Evolutionary conservation across 2,329 filamentous ascomycete species (phyloP).

Genomic region (Chaetomium sp.): DNA sequence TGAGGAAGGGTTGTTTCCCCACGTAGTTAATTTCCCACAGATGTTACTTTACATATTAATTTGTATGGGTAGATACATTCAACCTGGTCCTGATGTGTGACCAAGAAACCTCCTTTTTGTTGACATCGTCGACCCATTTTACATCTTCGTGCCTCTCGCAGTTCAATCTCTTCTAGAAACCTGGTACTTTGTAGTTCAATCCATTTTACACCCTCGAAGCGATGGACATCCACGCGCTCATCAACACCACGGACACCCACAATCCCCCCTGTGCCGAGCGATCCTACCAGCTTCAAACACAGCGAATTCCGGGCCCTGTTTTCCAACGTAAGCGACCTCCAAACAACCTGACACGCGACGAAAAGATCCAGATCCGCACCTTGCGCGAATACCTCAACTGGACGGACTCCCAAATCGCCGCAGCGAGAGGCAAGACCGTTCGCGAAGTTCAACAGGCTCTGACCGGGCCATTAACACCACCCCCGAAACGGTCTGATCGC

Average conservation of each 20-base stretch:
- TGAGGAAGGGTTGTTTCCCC: too few species aligned
- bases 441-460: neutral
- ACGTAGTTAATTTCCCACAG: too few species aligned
- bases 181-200: too few species aligned
- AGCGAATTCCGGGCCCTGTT: neutral
- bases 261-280: neutral
- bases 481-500: too few species aligned
- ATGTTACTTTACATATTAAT: too few species aligned
- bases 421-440: neutral
- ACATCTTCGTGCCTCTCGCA: too few species aligned
- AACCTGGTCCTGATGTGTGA: too few species aligned
- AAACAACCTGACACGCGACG: neutral
- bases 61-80: too few species aligned
- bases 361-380: neutral
- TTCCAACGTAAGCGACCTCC: too few species aligned
- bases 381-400: neutral
- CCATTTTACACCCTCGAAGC: neutral
- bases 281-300: neutral
- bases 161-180: too few species aligned
- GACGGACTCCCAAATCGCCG: neutral
- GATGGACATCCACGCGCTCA: neutral
- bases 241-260: neutral
- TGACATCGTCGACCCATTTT: too few species aligned
- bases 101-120: too few species aligned
- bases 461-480: neutral